A percentile compares a stretch with the other conserved stretches of the same genome.
Evolutionary conservation across 805 yeast genomes (phyloP).

Genomic region (Blastobotrys mokoenaii): DNA sequence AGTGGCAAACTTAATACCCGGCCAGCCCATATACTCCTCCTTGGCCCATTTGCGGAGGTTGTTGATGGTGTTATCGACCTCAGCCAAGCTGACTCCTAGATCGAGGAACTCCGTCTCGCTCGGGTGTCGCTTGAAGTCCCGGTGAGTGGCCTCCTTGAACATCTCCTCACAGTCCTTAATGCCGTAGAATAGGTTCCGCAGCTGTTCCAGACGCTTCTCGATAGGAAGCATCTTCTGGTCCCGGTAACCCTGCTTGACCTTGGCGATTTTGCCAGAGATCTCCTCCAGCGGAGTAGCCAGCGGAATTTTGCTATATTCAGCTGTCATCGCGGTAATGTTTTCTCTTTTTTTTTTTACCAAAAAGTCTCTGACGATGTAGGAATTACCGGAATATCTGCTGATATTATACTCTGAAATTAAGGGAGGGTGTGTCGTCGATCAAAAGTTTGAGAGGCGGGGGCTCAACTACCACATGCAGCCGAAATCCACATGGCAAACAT

Average conservation of each 20-base stretch:
- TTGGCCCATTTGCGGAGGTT: slow-evolving; percentile 54
- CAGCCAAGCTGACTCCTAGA: slow-evolving; percentile 41
- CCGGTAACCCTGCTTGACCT: slow-evolving; percentile 35
- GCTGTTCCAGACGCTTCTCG: slow-evolving; percentile 49
- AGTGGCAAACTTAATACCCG: slow-evolving; percentile 15
- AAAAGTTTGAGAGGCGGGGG: too few species aligned
- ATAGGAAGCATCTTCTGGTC: slow-evolving; percentile 43
- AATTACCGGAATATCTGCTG: too few species aligned
- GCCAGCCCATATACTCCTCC: slow-evolving; percentile 31
- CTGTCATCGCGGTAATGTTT: not conserved
- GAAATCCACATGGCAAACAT: too few species aligned
- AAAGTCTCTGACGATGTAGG: not conserved
- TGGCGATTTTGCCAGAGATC: slow-evolving; percentile 40
- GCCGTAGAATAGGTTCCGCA: slow-evolving; percentile 59
- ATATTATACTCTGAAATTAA: too few species aligned
- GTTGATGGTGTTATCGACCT: slow-evolving; percentile 50
- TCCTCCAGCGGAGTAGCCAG: slow-evolving; percentile 36
- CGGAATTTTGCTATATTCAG: slow-evolving; percentile 13
- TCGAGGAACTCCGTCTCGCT: slow-evolving; percentile 60
- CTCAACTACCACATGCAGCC: too few species aligned
- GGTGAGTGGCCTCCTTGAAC: slow-evolving; percentile 47
- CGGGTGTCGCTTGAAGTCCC: slow-evolving; percentile 60
- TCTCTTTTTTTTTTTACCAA: not conserved
- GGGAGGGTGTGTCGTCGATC: too few species aligned
- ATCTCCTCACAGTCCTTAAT: slow-evolving; percentile 49